Percentiles rank a stretch among this genome's conserved stretches.
Evolutionary conservation across 202 grass and related monocot species (phyloP).

Genomic region (Musa balbisiana): DNA sequence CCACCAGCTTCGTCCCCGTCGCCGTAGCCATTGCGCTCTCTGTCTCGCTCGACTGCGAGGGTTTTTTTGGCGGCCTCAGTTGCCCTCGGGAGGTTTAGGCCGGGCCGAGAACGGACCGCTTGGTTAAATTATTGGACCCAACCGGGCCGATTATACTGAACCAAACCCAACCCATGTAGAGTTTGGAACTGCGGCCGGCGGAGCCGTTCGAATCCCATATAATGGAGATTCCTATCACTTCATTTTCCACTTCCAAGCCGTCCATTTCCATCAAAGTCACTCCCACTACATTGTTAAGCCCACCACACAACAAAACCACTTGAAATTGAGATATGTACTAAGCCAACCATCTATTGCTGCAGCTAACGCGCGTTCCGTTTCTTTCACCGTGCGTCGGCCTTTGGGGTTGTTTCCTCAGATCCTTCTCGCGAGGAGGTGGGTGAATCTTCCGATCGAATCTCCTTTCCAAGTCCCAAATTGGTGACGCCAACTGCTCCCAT

Average conservation of each 20-base stretch:
- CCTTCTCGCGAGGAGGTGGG: not conserved
- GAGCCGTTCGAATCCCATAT: not conserved
- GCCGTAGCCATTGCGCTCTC: conserved; percentile 30
- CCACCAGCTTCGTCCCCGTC: conserved; percentile 50
- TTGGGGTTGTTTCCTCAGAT: not conserved
- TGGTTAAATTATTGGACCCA: not conserved
- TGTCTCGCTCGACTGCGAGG: conserved; percentile 12
- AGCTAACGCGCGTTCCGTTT: no score
- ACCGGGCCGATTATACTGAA: not conserved
- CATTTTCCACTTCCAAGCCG: not conserved
- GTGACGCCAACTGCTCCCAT: not conserved
- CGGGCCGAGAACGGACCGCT: not conserved
- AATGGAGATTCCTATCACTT: not conserved
- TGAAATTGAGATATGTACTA: no score
- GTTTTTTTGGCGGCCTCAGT: conserved; percentile 11
- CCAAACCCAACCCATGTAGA: not conserved
- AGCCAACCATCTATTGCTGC: no score
- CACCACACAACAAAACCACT: not conserved
- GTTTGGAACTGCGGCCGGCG: not conserved
- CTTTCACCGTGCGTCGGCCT: not conserved
- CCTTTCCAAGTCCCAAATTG: not conserved
- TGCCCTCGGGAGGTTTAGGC: not conserved
- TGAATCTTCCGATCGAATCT: not conserved
- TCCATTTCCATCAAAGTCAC: not conserved
- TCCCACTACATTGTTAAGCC: not conserved